Evolutionary conservation across 371 early-diverging fungal genomes (phyloP).

Genomic region (Mucor piriformis): DNA sequence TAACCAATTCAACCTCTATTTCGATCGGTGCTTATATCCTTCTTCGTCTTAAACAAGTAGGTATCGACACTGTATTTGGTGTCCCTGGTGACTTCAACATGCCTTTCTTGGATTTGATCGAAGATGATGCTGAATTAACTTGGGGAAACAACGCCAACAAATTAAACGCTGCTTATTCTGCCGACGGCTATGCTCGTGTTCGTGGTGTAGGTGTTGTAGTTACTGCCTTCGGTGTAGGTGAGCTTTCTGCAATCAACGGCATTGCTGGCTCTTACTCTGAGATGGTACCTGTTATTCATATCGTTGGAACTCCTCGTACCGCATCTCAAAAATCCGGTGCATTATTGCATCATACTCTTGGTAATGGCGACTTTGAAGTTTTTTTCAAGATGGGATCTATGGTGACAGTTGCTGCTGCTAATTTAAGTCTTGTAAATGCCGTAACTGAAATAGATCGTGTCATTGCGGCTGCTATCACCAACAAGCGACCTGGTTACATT

Average conservation of each 20-base stretch:
- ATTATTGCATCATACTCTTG: constrained; percentile 56
- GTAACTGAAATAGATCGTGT: constrained; percentile 48
- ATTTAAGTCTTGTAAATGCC: constrained; percentile 36
- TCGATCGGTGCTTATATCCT: constrained; percentile 38
- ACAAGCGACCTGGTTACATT: constrained; percentile 49
- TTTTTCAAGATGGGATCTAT: constrained; percentile 44
- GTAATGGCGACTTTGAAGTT: constrained; percentile 55
- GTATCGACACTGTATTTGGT: constrained; percentile 49
- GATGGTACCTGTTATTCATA: constrained; percentile 59
- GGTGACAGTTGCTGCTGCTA: constrained; percentile 45
- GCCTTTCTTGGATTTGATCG: constrained; percentile 37
- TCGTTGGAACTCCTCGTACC: constrained; percentile 54
- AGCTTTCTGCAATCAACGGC: constrained; percentile 55
- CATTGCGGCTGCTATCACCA: constrained; percentile 16
- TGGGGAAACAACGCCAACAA: constrained; percentile 52
- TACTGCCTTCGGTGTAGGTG: constrained; percentile 64
- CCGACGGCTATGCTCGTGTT: constrained; percentile 59
- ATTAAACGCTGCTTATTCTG: constrained; percentile 54
- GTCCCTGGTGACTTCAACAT: constrained; percentile 57
- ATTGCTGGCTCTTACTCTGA: constrained; percentile 60
- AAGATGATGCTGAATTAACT: constrained; percentile 38
- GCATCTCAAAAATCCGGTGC: constrained; percentile 41
- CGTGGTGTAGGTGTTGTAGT: constrained; percentile 43
- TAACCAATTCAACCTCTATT: background rate
- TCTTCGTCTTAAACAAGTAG: constrained; percentile 48